Evolutionary conservation across 352 stramenopile genomes (phyloP).

Genomic region (Pythium sp.): DNA sequence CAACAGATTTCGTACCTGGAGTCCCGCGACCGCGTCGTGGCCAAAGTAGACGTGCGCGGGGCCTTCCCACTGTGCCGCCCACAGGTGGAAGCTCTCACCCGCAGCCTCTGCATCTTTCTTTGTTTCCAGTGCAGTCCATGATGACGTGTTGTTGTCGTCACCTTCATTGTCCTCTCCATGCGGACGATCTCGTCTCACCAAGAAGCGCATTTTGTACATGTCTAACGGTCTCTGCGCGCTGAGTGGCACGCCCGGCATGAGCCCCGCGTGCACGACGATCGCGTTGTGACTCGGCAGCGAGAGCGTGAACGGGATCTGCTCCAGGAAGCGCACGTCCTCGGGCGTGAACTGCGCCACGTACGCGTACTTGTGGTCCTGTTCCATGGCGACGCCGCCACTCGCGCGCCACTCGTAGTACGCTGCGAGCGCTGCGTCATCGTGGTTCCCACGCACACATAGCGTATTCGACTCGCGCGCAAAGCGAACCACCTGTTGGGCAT

Average conservation of each 20-base stretch:
- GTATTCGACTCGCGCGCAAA: constrained; percentile 55
- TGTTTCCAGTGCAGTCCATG: constrained; percentile 33
- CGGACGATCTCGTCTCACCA: constrained; percentile 21
- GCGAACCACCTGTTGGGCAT: constrained; percentile 47
- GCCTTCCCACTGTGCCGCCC: constrained; percentile 81
- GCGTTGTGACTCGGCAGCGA: constrained; percentile 54
- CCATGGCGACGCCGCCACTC: constrained; percentile 11
- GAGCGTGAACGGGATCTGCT: constrained; percentile 78
- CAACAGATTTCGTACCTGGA: constrained; percentile 49
- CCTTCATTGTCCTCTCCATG: constrained; percentile 30
- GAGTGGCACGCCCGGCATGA: constrained; percentile 57
- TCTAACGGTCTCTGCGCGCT: constrained; percentile 82
- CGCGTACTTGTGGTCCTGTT: constrained; percentile 42
- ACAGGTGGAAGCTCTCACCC: constrained; percentile 32
- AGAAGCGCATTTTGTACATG: constrained; percentile 92
- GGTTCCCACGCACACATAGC: constrained; percentile 75
- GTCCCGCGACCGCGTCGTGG: constrained; percentile 81
- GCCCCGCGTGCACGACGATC: constrained; percentile 73
- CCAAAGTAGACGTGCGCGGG: constrained; percentile 89
- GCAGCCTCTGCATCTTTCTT: constrained; percentile 17
- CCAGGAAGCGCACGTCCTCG: constrained; percentile 63
- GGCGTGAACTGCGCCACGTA: constrained; percentile 61
- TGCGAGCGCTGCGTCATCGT: constrained; percentile 72
- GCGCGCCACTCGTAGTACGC: constrained; percentile 53
- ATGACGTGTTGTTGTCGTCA: constrained; percentile 5